These are phyloP conservation scores for Cunninghamia lanceolata DNA, from an alignment of 75 land plant species.

Conservation along the genomic window DNA sequence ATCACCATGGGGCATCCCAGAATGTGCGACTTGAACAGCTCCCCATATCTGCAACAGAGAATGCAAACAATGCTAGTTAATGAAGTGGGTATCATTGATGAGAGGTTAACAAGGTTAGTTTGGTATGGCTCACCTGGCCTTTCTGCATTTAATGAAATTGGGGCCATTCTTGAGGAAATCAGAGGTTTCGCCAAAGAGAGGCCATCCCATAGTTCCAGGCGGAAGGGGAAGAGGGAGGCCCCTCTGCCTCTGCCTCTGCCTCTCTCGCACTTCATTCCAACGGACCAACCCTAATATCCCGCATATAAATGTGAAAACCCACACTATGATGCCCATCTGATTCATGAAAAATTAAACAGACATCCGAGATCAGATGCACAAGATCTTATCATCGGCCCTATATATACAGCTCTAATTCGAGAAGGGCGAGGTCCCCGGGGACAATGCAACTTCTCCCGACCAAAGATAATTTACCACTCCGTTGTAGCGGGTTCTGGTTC, in stretches of 20 bases:
- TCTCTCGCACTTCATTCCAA: constrained; percentile 54
- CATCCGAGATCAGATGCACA: too few relatives aligned
- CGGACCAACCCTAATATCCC: constrained; percentile 26
- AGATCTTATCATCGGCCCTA: too few relatives aligned
- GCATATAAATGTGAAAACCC: constrained; percentile 2
- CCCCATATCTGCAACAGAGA: constrained; percentile 45
- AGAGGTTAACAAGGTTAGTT: neutral
- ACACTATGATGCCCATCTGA: neutral
- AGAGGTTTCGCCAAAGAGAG: constrained; percentile 72
- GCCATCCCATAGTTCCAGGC: constrained; percentile 90
- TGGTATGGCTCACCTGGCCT: constrained; percentile 31
- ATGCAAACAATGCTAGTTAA: constrained; percentile 10
- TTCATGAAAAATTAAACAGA: too few relatives aligned
- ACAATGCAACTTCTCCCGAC: too few relatives aligned
- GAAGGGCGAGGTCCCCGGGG: too few relatives aligned
- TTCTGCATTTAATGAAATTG: constrained; percentile 44
- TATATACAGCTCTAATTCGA: too few relatives aligned
- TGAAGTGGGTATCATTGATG: neutral
- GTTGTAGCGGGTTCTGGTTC: too few relatives aligned
- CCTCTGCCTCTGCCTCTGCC: constrained; percentile 21
- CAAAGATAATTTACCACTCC: too few relatives aligned
- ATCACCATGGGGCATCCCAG: constrained; percentile 61
- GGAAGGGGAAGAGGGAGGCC: constrained; percentile 29
- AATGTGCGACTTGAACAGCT: constrained; percentile 53
- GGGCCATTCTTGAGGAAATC: constrained; percentile 59